Evolutionary conservation across 1,139 yeast species (phyloP), one percentile per base, ranked within the genome.

Genomic region (Pichia sp.): DNA sequence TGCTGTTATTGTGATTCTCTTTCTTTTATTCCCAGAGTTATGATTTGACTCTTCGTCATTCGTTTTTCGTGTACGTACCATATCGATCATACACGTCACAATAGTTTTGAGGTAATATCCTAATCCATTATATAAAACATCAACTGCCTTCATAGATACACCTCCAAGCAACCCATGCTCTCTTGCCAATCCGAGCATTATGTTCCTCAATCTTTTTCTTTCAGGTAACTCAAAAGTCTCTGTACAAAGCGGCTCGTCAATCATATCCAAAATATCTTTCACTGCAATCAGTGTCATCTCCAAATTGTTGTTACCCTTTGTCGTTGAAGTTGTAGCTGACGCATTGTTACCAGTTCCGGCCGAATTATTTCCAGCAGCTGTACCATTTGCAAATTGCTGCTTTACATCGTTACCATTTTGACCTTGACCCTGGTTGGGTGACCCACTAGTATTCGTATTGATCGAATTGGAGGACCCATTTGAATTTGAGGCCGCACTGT

Each of bases 141-240:
- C 95, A 24, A 85, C 74, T 2, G 84, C 85, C 15, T 77, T 80
- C 12, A 79, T 70, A 41, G 78, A 82, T 17, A 89, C 68, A 9
- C 82, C 79, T 0, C 95, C 95, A 0, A 91, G 72, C n/a, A 91
- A 65, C 0, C 98, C 98, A 57, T 88, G 79, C 55, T 91, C 98
- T 55, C 96, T 71, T 54, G 94, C 84, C 5, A 83, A 79, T 61
- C 95, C 94, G 31, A 81, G 64, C 69, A 91, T 79, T 40, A 91
- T 71, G 28, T 79, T 69, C 39, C 77, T 74, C 39, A 93, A 63
- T 36, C 74, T 72, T 37, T 81, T 91, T 33, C 72, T 68, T 52
- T 91, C 97, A 0, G 97, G 97, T 12, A 91, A 62, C 49, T 91
- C 91, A 56, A 71, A 84, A 31, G 76, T 70, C 51, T 89, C 95